These are phyloP conservation scores for Emmonsiellopsis sp. DNA, from an alignment of 2,329 filamentous ascomycete species.

Conservation along the genomic window DNA sequence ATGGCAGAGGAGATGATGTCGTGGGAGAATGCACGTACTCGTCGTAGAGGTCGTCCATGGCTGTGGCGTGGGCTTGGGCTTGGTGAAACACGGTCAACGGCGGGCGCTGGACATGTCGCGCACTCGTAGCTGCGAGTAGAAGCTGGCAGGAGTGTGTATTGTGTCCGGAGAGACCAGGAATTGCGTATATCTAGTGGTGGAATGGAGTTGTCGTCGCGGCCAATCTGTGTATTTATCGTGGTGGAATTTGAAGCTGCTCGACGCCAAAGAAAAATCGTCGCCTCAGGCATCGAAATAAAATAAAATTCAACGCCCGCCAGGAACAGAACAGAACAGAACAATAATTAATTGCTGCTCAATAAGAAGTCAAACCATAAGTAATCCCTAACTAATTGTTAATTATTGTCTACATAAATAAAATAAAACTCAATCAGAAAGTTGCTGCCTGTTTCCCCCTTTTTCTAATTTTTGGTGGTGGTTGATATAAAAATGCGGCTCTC, in stretches of 20 bases:
- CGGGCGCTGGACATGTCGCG: no score
- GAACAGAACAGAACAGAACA: not conserved
- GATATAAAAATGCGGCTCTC: no score
- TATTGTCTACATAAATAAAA: no score
- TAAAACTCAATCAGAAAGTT: not conserved
- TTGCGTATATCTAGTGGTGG: no score
- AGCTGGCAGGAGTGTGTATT: no score
- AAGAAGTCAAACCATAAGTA: not conserved
- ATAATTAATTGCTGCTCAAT: not conserved
- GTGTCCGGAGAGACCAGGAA: no score
- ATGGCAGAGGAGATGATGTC: not conserved
- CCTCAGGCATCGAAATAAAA: constrained; percentile 2
- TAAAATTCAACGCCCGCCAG: not conserved
- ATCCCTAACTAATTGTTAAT: not conserved
- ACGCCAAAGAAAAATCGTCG: not conserved
- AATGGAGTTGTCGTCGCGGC: no score
- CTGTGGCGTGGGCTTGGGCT: constrained; percentile 13
- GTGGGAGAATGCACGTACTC: constrained; percentile 49
- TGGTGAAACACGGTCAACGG: constrained; percentile 3
- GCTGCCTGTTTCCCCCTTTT: not conserved
- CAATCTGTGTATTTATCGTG: constrained; percentile 4
- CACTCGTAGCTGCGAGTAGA: no score
- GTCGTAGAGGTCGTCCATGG: constrained; percentile 94
- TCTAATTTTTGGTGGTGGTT: not conserved
- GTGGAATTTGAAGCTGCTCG: not conserved